Evolutionary conservation across 2,329 filamentous ascomycete genomes (phyloP), one percentile per base, ranked within the genome.

Genomic region (Chrysosporium queenslandicum): DNA sequence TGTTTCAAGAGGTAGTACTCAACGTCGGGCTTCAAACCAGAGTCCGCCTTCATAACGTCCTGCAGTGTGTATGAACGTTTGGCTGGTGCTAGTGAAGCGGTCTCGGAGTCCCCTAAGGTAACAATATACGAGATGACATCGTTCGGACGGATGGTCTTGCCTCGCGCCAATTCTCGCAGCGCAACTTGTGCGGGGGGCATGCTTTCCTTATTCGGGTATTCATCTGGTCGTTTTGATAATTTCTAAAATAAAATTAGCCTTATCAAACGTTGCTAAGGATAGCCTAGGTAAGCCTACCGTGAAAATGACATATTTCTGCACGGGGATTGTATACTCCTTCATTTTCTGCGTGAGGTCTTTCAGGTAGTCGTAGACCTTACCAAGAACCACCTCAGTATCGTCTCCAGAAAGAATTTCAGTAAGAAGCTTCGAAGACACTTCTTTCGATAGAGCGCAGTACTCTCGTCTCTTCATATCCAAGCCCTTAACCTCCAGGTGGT

Each of bases 101-200:
- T 91, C 80, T 63, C 83, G 77, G 72, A 74, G 56, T 78, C 74
- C 51, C 80, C 80, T 52, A 66, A 71, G 0, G 91, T 96, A 60
- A 97, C 89, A 67, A 98, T 84, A 69, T 97, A 98, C 30, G 87
- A 85, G 68, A 98, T 92, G 57, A 98, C 92, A 65, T 98, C 91
- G 66, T 94, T 94, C 57, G 88, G 89, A 62, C 92, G 87, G 55
- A 97, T 79, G 21, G 78, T 83, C 69, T 92, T 96, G 60, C 92
- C 92, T 54, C 86, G 83, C 14, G 86, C 85, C 54, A 94, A 79
- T 58, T 94, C 87, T 37, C 89, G 85, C 20, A 97, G 77, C 6
- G 92, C 92, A 5, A 98, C 92, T 66, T 98, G 92, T 1, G 95
- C 91, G 53, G 95, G 91, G 2, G 92, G 92, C 92, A 98, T 97